Evolutionary conservation across 1,284 basidiomycete species (phyloP).

Genomic region (Pseudomicrostroma phylloplanum): DNA sequence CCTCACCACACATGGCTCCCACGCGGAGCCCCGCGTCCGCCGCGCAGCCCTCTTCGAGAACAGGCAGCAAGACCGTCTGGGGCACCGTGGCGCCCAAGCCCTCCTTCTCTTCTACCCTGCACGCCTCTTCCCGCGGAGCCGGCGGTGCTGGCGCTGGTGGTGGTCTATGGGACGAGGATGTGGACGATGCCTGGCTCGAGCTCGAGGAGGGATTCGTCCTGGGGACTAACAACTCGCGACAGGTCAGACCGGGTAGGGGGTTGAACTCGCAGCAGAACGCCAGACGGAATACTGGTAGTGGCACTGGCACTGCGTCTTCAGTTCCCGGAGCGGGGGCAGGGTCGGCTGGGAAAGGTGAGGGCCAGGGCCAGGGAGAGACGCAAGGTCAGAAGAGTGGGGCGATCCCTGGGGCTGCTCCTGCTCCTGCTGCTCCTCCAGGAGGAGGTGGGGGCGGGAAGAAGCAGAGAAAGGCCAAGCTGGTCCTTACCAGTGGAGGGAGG

Average conservation of each 20-base stretch:
- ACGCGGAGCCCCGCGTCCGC: not conserved
- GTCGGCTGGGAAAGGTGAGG: slow-evolving; percentile 1
- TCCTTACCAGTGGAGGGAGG: slow-evolving; percentile 42
- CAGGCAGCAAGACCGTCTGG: slow-evolving; percentile 42
- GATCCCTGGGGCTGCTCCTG: not conserved
- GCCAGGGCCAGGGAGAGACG: not conserved
- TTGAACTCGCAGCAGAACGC: slow-evolving; percentile 19
- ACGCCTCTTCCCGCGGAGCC: slow-evolving; percentile 7
- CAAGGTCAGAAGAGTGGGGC: not conserved
- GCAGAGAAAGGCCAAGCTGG: slow-evolving; percentile 25
- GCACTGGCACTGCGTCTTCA: not conserved
- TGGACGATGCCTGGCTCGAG: slow-evolving; percentile 48
- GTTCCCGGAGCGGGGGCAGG: not conserved
- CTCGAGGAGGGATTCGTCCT: slow-evolving; percentile 45
- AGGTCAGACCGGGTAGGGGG: slow-evolving; percentile 19
- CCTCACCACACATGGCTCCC: not conserved
- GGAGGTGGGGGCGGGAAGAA: slow-evolving; percentile 6
- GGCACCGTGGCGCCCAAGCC: slow-evolving; percentile 37
- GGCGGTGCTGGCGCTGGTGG: slow-evolving; percentile 19
- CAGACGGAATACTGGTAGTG: not conserved
- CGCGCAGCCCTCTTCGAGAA: not conserved
- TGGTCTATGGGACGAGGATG: slow-evolving; percentile 25
- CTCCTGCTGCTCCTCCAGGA: not conserved
- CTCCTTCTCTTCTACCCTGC: slow-evolving; percentile 28
- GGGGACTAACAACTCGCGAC: slow-evolving; percentile 21